phyloP scores from a whole-genome alignment of 192 early-diverging fungal genomes.

The Backusella tuberculispora region DNA sequence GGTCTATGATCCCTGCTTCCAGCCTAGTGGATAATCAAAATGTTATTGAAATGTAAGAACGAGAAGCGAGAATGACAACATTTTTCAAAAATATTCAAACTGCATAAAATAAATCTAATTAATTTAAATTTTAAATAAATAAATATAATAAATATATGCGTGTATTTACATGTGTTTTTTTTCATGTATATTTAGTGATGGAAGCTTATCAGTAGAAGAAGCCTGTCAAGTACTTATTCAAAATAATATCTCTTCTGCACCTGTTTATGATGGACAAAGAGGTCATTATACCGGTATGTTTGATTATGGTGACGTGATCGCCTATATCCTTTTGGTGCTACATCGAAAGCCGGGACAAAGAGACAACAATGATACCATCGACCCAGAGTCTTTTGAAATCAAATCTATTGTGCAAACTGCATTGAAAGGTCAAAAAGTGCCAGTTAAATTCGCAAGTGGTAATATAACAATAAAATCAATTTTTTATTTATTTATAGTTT shows the following conservation, averaged over 20 bases:
- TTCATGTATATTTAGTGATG: constrained; percentile 47
- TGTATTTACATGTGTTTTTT: background rate
- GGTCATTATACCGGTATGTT: constrained; percentile 78
- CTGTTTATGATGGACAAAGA: constrained; percentile 56
- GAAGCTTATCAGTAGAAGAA: constrained; percentile 62
- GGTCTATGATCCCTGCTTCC: constrained; percentile 67
- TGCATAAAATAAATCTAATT: background rate
- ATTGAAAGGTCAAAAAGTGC: constrained; percentile 50
- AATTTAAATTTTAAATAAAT: background rate
- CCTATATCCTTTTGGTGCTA: constrained; percentile 70
- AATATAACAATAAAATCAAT: constrained; percentile 17
- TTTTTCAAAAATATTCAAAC: background rate
- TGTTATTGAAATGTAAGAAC: constrained; percentile 64
- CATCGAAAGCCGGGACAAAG: constrained; percentile 45
- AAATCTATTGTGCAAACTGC: constrained; percentile 58
- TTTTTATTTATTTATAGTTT: background rate
- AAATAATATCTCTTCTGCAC: constrained; percentile 79
- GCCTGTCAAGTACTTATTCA: constrained; percentile 73
- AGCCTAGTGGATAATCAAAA: constrained; percentile 64
- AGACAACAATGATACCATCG: constrained; percentile 25
- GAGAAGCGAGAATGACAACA: background rate
- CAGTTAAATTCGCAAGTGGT: constrained; percentile 68
- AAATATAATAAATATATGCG: background rate
- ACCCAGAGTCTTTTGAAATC: constrained; percentile 50
- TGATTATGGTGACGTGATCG: constrained; percentile 82